phyloP scores from a whole-genome alignment of 2,329 filamentous ascomycete genomes.

The Aspergillus luchuensis region DNA sequence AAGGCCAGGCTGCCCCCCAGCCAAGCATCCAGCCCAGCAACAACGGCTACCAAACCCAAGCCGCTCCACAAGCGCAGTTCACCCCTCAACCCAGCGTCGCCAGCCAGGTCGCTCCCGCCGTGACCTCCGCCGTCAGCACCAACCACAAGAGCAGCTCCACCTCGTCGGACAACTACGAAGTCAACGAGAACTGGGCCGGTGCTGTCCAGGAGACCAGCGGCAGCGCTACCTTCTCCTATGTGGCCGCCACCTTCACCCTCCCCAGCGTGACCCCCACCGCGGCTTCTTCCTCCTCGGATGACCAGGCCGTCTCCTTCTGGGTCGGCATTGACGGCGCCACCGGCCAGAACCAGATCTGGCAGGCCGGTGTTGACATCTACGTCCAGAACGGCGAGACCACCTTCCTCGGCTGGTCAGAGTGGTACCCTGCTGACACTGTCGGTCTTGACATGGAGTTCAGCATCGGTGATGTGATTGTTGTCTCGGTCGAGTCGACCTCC shows the following conservation, averaged over 20 bases:
- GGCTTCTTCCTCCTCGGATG: not conserved
- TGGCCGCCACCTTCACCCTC: constrained; percentile 13
- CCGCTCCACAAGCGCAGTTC: not conserved
- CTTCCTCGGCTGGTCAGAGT: constrained; percentile 18
- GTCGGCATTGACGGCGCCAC: constrained; percentile 17
- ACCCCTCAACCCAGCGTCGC: not conserved
- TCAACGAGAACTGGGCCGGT: constrained; percentile 18
- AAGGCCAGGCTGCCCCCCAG: not conserved
- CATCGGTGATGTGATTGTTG: constrained; percentile 13
- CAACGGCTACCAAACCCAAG: not conserved
- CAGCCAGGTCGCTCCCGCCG: not conserved
- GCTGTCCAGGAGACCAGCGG: constrained; percentile 1
- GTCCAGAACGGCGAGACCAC: constrained; percentile 8
- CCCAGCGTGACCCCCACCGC: constrained; percentile 9
- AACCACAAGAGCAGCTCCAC: not conserved
- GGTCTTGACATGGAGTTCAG: constrained; percentile 10
- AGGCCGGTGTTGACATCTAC: constrained; percentile 16
- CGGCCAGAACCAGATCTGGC: constrained; percentile 11
- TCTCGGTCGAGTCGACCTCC: constrained; percentile 8
- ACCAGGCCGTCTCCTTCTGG: constrained; percentile 14
- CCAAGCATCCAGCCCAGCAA: not conserved
- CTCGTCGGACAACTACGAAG: not conserved
- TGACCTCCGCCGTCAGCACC: not conserved
- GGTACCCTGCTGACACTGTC: constrained; percentile 12
- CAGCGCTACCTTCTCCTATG: constrained; percentile 9